Evolutionary conservation across 148 eudicot genomes (phyloP).

Genomic region (Pharnaceum exiguum): DNA sequence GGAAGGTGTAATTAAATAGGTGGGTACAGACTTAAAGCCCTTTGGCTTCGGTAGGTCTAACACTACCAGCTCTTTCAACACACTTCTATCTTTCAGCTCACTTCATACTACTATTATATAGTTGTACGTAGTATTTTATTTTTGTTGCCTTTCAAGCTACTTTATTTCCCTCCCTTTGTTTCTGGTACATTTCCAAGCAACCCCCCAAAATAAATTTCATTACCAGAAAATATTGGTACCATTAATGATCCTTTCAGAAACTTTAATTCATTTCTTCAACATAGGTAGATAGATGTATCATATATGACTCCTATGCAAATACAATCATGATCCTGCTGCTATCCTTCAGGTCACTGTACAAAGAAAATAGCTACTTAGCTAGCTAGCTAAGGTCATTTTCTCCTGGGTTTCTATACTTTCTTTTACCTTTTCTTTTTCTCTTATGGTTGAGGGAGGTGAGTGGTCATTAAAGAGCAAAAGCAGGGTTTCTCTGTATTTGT

Average conservation of each 20-base stretch:
- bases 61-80: constrained; percentile 3
- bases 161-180: constrained; percentile 12
- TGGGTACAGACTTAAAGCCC: constrained; percentile 17
- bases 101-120: too few species aligned
- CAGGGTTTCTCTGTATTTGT: constrained; percentile 20
- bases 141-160: constrained; percentile 23
- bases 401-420: not conserved
- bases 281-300: too few species aligned
- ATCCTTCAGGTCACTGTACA: constrained; percentile 11
- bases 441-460: constrained; percentile 2
- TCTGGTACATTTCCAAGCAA: not conserved
- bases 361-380: not conserved
- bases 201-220: not conserved
- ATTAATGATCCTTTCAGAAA: constrained; percentile 8
- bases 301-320: constrained; percentile 31
- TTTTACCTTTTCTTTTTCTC: too few species aligned
- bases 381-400: not conserved
- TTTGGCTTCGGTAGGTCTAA: constrained; percentile 10
- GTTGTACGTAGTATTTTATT: too few species aligned
- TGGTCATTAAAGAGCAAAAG: not conserved
- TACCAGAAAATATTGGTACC: not conserved
- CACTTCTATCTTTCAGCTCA: not conserved
- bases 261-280: too few species aligned
- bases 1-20: constrained; percentile 21
- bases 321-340: constrained; percentile 26